Conservation (phyloP, 164 flowering plant species). For the Stephania cephalantha region DNA sequence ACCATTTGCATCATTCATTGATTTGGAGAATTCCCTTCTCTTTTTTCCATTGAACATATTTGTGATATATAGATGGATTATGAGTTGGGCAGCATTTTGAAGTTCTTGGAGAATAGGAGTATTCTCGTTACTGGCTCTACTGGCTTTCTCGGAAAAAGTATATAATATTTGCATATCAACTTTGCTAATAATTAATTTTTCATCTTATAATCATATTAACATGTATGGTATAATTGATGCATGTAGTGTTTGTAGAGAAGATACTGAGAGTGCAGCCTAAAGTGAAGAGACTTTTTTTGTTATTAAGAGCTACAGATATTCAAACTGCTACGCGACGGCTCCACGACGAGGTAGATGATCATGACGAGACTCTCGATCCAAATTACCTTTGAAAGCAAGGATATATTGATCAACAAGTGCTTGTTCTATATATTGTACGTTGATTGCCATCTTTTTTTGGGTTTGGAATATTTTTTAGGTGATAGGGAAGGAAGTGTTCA, state of each 20-base stretch:
- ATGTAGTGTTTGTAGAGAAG: conserved; percentile 58
- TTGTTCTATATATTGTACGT: too few relatives aligned
- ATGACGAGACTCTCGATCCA: background rate
- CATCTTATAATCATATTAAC: too few relatives aligned
- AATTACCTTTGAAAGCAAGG: too few relatives aligned
- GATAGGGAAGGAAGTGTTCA: conserved; percentile 45
- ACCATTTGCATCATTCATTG: background rate
- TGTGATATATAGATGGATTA: background rate
- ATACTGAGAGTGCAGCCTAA: conserved; percentile 55
- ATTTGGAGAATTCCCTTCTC: background rate
- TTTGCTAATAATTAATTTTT: background rate
- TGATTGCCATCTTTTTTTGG: background rate
- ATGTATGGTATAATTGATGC: conserved; percentile 2
- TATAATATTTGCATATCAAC: background rate
- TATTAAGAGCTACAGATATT: conserved; percentile 43
- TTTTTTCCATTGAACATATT: background rate
- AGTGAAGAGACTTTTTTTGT: conserved; percentile 51
- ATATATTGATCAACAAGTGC: background rate
- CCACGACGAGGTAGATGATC: conserved; percentile 34
- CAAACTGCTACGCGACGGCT: conserved; percentile 41
- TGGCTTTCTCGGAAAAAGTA: conserved; percentile 16
- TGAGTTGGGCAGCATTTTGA: conserved; percentile 3
- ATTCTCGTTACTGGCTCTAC: conserved; percentile 12
- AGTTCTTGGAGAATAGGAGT: conserved; percentile 10
- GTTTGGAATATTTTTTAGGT: conserved; percentile 20